Percentiles rank a stretch among this genome's conserved stretches.
These are phyloP conservation scores for Leucogyrophana mollusca DNA, from an alignment of 768 basidiomycete species.

Conservation along the genomic window DNA sequence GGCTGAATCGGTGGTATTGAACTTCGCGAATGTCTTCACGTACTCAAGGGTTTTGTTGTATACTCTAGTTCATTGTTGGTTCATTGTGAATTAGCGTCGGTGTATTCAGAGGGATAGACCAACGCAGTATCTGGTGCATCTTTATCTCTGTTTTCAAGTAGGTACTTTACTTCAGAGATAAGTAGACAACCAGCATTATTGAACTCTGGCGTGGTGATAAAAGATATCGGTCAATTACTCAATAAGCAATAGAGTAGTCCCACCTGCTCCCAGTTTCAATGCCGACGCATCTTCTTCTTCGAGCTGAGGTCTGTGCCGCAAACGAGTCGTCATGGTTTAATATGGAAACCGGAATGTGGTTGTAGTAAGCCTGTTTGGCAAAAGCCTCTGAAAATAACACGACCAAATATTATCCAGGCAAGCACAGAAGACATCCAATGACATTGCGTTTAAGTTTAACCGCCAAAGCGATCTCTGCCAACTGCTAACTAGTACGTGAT, in stretches of 20 bases:
- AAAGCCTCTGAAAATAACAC: conserved; percentile 29
- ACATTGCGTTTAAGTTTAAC: too few species aligned
- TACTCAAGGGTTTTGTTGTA: conserved; percentile 94
- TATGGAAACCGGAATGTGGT: conserved; percentile 43
- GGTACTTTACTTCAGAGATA: conserved; percentile 90
- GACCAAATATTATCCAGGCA: conserved; percentile 14
- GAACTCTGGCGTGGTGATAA: conserved; percentile 55
- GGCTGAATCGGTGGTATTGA: conserved; percentile 81
- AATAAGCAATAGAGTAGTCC: conserved; percentile 1
- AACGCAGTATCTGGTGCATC: conserved; percentile 87
- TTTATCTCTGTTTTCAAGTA: conserved; percentile 85
- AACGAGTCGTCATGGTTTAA: conserved; percentile 54
- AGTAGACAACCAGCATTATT: conserved; percentile 89
- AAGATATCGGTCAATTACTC: not conserved
- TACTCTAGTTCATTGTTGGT: conserved; percentile 50
- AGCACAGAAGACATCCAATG: too few species aligned
- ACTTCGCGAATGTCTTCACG: conserved; percentile 88
- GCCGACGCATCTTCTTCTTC: conserved; percentile 89
- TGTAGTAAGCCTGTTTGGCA: conserved; percentile 40
- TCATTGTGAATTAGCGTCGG: not conserved
- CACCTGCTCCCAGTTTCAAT: conserved; percentile 78
- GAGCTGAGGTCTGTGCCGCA: conserved; percentile 60
- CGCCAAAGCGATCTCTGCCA: too few species aligned
- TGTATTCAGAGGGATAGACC: conserved; percentile 20
- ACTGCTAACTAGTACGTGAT: too few species aligned